phyloP scores from a whole-genome alignment of 495 filamentous ascomycete genomes.

The Neurospora sp. region DNA sequence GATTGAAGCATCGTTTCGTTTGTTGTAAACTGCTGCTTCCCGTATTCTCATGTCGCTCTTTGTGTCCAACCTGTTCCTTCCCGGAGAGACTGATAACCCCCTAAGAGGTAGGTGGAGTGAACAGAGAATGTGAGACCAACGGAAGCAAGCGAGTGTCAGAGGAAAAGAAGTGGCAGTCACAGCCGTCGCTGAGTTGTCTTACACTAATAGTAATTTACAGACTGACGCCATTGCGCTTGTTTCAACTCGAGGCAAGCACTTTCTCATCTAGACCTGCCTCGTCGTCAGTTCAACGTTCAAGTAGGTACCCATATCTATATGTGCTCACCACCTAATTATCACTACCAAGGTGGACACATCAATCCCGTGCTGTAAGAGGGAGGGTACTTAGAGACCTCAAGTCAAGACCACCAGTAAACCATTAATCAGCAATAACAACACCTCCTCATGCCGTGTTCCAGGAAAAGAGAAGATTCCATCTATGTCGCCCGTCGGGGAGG shows the following conservation, averaged over 20 bases:
- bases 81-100: not conserved
- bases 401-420: not conserved
- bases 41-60: slow-evolving; percentile 5
- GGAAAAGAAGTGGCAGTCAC: not conserved
- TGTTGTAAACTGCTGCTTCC: slow-evolving; percentile 15
- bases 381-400: not conserved
- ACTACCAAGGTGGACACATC: not conserved
- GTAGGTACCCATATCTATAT: not conserved
- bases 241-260: not conserved
- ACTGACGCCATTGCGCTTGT: not conserved
- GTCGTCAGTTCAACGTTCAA: not conserved
- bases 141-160: not conserved
- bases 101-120: not conserved
- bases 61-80: not conserved
- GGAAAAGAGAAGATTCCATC: slow-evolving; percentile 13
- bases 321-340: not conserved
- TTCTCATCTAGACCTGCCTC: not conserved
- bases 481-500: slow-evolving; percentile 9
- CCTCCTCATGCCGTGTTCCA: not conserved
- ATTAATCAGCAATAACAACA: not conserved
- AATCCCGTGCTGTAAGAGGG: not conserved
- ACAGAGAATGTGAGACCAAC: not conserved
- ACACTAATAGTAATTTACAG: not conserved
- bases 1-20: not conserved
- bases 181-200: not conserved